phyloP scores from a whole-genome alignment of 2,329 filamentous ascomycete species.

The Myotisia sp. region DNA sequence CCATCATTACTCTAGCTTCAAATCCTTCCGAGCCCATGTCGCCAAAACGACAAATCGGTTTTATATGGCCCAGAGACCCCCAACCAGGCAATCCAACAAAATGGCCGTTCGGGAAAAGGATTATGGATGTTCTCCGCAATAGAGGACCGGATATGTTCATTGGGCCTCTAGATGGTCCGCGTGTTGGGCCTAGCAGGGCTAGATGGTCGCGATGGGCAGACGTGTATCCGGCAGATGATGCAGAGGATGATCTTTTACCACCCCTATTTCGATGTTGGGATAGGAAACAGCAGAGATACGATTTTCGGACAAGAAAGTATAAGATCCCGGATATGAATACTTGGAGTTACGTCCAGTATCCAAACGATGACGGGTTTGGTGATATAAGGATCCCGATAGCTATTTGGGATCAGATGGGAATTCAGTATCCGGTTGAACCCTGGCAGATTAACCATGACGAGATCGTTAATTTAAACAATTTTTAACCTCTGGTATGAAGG shows the following conservation, averaged over 20 bases:
- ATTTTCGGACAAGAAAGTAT: conserved; percentile 22
- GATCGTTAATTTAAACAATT: not conserved
- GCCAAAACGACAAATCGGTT: conserved; percentile 13
- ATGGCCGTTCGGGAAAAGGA: conserved; percentile 20
- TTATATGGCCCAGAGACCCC: conserved; percentile 28
- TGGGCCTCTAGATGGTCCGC: conserved; percentile 14
- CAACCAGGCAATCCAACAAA: conserved; percentile 19
- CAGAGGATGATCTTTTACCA: conserved; percentile 5
- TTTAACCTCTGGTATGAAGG: not conserved
- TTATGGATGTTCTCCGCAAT: conserved; percentile 25
- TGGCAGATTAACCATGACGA: conserved; percentile 3
- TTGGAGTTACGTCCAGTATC: conserved; percentile 22
- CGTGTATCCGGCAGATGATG: conserved; percentile 7
- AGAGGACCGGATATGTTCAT: conserved; percentile 32
- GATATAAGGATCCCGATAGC: conserved; percentile 11
- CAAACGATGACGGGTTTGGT: conserved; percentile 10
- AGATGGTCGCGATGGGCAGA: conserved; percentile 13
- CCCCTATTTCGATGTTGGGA: conserved; percentile 13
- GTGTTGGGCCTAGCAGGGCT: conserved; percentile 6
- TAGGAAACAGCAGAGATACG: conserved; percentile 17
- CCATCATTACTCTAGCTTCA: not conserved
- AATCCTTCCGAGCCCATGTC: not conserved
- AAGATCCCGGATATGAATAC: conserved; percentile 16
- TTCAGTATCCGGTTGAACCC: conserved; percentile 9
- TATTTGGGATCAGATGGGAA: conserved; percentile 17